These are phyloP conservation scores for Lojkania enalia DNA, from an alignment of 2,329 filamentous ascomycete species.

Conservation along the genomic window DNA sequence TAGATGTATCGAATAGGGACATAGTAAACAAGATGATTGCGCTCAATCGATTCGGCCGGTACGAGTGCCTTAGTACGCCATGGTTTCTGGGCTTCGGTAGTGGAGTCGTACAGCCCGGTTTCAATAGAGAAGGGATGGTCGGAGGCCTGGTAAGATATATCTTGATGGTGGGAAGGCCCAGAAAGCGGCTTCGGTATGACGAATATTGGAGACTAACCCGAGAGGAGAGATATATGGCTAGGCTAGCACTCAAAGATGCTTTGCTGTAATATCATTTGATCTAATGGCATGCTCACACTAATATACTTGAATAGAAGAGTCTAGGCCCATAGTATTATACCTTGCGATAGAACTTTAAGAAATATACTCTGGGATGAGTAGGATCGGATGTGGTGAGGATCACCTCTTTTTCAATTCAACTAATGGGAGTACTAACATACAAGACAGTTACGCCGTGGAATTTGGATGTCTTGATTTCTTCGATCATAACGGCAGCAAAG, in stretches of 20 bases:
- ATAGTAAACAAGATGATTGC: slow-evolving; percentile 7
- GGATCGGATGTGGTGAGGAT: slow-evolving; percentile 13
- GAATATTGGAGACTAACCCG: slow-evolving; percentile 3
- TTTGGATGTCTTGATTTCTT: slow-evolving; percentile 8
- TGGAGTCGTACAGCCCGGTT: background rate
- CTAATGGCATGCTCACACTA: background rate
- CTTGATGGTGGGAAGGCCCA: slow-evolving; percentile 17
- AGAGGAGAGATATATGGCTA: slow-evolving; percentile 10
- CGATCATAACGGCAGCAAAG: background rate
- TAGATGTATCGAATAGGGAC: background rate
- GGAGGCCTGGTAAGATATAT: slow-evolving; percentile 13
- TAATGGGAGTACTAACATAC: background rate
- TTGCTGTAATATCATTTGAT: slow-evolving; percentile 15
- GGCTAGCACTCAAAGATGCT: slow-evolving; percentile 13
- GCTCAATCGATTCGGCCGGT: background rate
- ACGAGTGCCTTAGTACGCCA: slow-evolving; percentile 5
- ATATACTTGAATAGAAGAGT: background rate
- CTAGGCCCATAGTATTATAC: slow-evolving; percentile 5
- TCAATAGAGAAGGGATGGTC: slow-evolving; percentile 7
- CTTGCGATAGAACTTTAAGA: slow-evolving; percentile 4
- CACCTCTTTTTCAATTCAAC: background rate
- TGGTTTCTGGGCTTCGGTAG: slow-evolving; percentile 1
- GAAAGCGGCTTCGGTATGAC: slow-evolving; percentile 1
- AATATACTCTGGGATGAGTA: slow-evolving; percentile 14
- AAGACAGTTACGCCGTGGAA: slow-evolving; percentile 13